A percentile compares a stretch with the other conserved stretches of the same genome.
phyloP scores from a whole-genome alignment of 192 early-diverging fungal species.

The Glomus cerebriforme region DNA sequence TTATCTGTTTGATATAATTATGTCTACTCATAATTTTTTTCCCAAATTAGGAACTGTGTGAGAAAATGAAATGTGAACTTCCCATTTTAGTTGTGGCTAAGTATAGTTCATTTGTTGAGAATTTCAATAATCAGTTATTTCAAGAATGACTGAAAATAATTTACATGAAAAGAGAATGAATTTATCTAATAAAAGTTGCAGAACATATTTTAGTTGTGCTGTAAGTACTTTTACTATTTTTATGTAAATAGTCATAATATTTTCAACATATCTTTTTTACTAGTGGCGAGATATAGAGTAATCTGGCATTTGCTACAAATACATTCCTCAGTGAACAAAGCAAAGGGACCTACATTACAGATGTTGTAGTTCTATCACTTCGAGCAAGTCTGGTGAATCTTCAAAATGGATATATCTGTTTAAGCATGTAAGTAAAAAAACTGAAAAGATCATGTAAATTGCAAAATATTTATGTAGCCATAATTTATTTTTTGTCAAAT shows the following conservation, averaged over 20 bases:
- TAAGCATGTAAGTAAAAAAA: constrained; percentile 3
- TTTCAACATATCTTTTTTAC: background rate
- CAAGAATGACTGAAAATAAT: background rate
- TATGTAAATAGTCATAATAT: constrained; percentile 8
- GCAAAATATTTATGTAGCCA: too few species aligned
- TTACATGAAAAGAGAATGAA: constrained; percentile 7
- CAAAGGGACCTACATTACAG: constrained; percentile 2
- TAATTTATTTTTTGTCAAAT: background rate
- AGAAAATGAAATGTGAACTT: constrained; percentile 16
- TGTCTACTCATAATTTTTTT: background rate
- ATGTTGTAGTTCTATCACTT: constrained; percentile 8
- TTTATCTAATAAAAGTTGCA: background rate
- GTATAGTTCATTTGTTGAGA: background rate
- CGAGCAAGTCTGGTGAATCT: background rate
- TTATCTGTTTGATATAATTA: background rate
- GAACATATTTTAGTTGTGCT: background rate
- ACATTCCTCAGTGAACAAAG: constrained; percentile 7
- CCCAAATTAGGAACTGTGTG: background rate
- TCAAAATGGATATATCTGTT: background rate
- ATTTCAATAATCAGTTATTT: background rate
- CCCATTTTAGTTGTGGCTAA: background rate
- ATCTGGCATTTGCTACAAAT: background rate
- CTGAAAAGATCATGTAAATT: background rate
- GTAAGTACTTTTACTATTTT: background rate
- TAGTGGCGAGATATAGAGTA: background rate